A percentile compares a stretch with the other conserved stretches of the same genome.
Conservation (phyloP, 768 basidiomycete species). For the Collybia sordida region DNA sequence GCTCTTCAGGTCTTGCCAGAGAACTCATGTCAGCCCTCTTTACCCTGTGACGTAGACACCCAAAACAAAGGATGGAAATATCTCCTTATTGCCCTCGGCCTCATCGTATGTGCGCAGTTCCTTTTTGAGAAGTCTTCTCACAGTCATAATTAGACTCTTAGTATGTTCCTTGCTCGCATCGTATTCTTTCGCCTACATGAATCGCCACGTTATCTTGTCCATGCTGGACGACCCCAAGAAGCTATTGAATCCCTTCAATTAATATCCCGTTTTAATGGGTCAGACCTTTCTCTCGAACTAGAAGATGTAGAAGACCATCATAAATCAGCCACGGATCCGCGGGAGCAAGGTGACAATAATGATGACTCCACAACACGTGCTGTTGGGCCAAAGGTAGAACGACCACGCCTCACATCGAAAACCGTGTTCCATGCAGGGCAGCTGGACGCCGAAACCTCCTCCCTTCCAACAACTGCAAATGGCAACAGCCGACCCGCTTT, state of each 20-base stretch:
- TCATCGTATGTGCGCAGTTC: slow-evolving; percentile 60
- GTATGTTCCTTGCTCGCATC: slow-evolving; percentile 86
- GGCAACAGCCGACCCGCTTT: slow-evolving; percentile 11
- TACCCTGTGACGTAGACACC: slow-evolving; percentile 60
- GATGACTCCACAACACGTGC: slow-evolving; percentile 1
- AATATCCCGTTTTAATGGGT: slow-evolving; percentile 87
- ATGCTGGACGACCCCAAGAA: slow-evolving; percentile 81
- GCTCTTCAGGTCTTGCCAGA: slow-evolving; percentile 79
- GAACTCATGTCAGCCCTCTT: slow-evolving; percentile 57
- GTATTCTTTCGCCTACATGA: slow-evolving; percentile 92
- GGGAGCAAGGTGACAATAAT: slow-evolving; percentile 5
- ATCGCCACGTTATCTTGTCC: slow-evolving; percentile 90
- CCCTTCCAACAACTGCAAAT: not conserved
- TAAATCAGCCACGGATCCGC: slow-evolving; percentile 10
- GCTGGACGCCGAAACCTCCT: slow-evolving; percentile 20
- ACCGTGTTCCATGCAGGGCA: slow-evolving; percentile 33
- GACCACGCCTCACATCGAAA: slow-evolving; percentile 25
- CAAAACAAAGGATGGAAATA: slow-evolving; percentile 91
- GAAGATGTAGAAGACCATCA: slow-evolving; percentile 65
- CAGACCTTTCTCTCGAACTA: slow-evolving; percentile 61
- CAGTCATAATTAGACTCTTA: slow-evolving; percentile 58
- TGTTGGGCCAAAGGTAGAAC: slow-evolving; percentile 4
- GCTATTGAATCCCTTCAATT: slow-evolving; percentile 80
- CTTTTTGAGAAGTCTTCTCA: too few relatives aligned
- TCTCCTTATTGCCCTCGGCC: slow-evolving; percentile 72